Evolutionary conservation across 83 land plant genomes (phyloP), one percentile per base, ranked within the genome.

Genomic region (Thuja plicata): DNA sequence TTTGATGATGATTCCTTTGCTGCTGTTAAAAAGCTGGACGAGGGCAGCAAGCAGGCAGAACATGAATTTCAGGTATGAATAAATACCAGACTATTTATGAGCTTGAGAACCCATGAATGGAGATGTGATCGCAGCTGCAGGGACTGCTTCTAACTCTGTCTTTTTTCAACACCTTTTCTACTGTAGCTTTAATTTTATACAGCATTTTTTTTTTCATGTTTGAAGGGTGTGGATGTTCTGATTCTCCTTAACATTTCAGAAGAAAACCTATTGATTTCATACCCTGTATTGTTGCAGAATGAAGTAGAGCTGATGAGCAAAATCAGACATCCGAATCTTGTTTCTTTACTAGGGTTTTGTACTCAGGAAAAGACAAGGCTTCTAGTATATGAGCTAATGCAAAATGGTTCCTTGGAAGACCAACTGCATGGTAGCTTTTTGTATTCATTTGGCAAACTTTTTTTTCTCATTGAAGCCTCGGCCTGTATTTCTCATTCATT

Each of bases 361-460:
- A 73, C 91, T 78, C 92, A 92, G 80, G 93, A 86, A 19, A 92
- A 94, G 9, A 43, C 94, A 38, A 88, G 91, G 73, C 88, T 95
- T 9, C 79, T 97, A 87, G 94, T 97, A 6, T 97, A 94, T 88
- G 98, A 95, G 88, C 48, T 95, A 88, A 94, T 95, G 97, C 93
- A 89, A 32, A 95, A 95, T 90, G 96, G 97, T 43, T 94, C 96
- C 62, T 89, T 96, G 86, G 96, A 96, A 87, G 89, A 80, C n/a
- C 97, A 93, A 62, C 87, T 96, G 84, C 97, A 96, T 80, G 97
- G 96, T 94, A 93, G n/a, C 24, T 48, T 16, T 66, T 8, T 87
- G 30, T 34, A 54, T 27, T 24, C 38, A 88, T 85, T 52, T 24
- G 17, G 73, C 43, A 78, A 37, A 34, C 30, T 35, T 35, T 62